Evolutionary conservation across 2,329 filamentous ascomycete genomes (phyloP), one percentile per base, ranked within the genome.

Genomic region (Ophiocordyceps robertsii): DNA sequence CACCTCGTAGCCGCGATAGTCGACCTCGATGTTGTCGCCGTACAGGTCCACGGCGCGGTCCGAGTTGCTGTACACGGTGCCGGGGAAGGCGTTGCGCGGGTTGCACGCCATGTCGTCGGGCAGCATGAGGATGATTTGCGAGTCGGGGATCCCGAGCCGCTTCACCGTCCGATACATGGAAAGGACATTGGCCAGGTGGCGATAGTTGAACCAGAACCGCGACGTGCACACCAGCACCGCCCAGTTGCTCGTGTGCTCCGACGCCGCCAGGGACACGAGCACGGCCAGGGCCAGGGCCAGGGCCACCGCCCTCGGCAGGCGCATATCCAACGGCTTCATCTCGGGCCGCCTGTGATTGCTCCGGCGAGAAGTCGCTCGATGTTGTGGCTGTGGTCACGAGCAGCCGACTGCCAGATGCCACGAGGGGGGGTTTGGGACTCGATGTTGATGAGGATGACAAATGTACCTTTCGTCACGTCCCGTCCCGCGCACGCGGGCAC

Each of bases 71-170:
- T 96, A 98, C 29, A 98, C 92, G 42, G 89, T 95, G 41, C 92
- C 92, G 0, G 92, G 89, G 62, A 98, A 98, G 40, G 89, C 88
- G 61, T 98, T 98, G 56, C 92, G 87, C 29, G 92, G 92, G 65
- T 98, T 98, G 72, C 92, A 98, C 33, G 92, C 92, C 87, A 98
- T 96, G 68, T 98, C 92, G 62, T 98, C 92, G 19, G 92, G 92
- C n/a, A 98, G 78, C 89, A 98, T 96, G 51, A 98, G 83, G 60
- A 98, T 96, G 65, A 98, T 98, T 62, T 98, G 92, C 41, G 87
- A 95, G 65, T 98, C 92, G 31, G 92, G 92, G 46, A 98, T 98
- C 39, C 92, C 92, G 32, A 98, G 80, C 12, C 92, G 85, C 69
- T 98, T 98, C 49, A 98, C 92, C 44, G 92, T 98, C 45, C 92